Evolutionary conservation across 2,329 filamentous ascomycete species (phyloP), one percentile per base, ranked within the genome.

Genomic region (Coniochaeta sp.): DNA sequence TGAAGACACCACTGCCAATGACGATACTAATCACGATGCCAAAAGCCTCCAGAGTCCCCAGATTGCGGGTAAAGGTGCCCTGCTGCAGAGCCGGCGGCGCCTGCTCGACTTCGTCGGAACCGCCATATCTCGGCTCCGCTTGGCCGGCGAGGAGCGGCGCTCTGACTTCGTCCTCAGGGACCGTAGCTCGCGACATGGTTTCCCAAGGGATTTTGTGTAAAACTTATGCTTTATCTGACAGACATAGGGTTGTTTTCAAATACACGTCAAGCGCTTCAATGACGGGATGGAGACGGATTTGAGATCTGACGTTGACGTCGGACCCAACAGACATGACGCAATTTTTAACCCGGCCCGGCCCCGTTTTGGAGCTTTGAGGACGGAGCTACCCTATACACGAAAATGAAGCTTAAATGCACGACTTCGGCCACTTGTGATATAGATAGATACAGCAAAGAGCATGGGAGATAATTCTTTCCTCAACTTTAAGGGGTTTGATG

Each of bases 1-100:
- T 86, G 65, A 88, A 88, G 19, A 88, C 81, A 36, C 85, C 85
- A 58, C 81, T 84, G 8, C 85, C 85, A 56, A 88, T 86, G 59
- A 87, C 84, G 62, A 87, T 83, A 65, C 82, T 83, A 62, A 87
- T 80, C 44, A 87, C 76, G 55, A 88, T 83, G 24, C 81, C 82
- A 63, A 86, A 87, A 0, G 79, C 79, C 64, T 81, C 79, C 31
- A 76, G 60, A 11, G 78, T 69, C 28, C 77, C 79, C 5, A 81
- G 76, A 63, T 76, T 79, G n/a, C 74, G 72, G 44, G 68, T 73
- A 63, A 80, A 80, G 1, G 66, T 65, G 55, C 59, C 58, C 54
- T 36, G 31, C 16, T 24, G 54, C 47, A 52, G 47, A 11, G 24
- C 47, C 24, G 47, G 24, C 24, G 47, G 24, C 24, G 47, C 22